A percentile compares a stretch with the other conserved stretches of the same genome.
These are phyloP conservation scores for Auriculariales sp. DNA, from an alignment of 768 basidiomycete genomes.

Conservation along the genomic window DNA sequence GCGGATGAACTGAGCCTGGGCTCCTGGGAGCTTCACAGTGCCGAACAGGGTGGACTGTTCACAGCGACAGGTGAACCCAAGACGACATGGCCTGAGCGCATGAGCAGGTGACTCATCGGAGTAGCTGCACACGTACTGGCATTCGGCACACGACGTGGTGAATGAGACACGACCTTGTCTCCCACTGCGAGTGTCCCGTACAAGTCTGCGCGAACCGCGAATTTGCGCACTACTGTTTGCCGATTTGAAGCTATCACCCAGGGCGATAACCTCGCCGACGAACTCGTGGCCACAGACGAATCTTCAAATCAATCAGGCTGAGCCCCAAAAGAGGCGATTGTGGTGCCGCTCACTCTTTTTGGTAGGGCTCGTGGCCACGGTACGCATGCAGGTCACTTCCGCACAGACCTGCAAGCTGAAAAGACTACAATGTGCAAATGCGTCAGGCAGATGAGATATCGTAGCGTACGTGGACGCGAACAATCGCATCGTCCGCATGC, in stretches of 20 bases:
- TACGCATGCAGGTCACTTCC: conserved; percentile 67
- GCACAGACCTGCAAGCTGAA: conserved; percentile 16
- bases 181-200: conserved; percentile 54
- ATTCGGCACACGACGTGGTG: conserved; percentile 73
- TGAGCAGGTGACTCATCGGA: too few species aligned
- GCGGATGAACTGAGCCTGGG: conserved; percentile 67
- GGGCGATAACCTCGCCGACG: conserved; percentile 51
- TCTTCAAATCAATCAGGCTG: conserved; percentile 24
- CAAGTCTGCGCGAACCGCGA: conserved; percentile 35
- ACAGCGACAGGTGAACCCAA: conserved; percentile 62
- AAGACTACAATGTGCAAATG: not conserved
- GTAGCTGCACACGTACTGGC: conserved; percentile 70
- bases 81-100: too few species aligned
- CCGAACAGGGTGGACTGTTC: conserved; percentile 49
- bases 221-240: conserved; percentile 10
- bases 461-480: conserved; percentile 47
- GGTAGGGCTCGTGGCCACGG: conserved; percentile 41
- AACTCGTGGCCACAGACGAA: conserved; percentile 66
- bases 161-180: conserved; percentile 68
- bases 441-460: not conserved
- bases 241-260: conserved; percentile 41
- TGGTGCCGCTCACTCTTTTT: conserved; percentile 31
- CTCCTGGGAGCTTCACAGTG: conserved; percentile 48
- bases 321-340: not conserved
- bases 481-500: conserved; percentile 63